These are phyloP conservation scores for Thelonectria discophora DNA, from an alignment of 2,329 filamentous ascomycete species.

Conservation along the genomic window DNA sequence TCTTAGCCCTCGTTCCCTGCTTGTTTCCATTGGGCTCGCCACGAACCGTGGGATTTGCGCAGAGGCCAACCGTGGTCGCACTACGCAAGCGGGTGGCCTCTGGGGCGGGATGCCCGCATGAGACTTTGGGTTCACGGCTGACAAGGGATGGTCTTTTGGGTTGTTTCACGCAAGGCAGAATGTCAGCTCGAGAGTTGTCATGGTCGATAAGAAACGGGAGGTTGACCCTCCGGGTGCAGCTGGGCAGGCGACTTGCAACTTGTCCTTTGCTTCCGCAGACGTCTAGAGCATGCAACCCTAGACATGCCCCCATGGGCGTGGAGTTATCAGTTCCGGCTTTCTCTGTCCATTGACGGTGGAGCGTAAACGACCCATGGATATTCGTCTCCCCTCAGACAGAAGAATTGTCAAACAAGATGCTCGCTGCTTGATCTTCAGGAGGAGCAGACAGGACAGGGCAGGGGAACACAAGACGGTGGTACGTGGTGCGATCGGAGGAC, in stretches of 20 bases:
- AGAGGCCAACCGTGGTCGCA: not conserved
- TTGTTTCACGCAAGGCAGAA: not conserved
- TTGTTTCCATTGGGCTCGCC: slow-evolving; percentile 3
- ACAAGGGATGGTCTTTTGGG: not conserved
- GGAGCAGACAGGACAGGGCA: not conserved
- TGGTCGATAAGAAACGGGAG: not conserved
- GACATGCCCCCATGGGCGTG: not conserved
- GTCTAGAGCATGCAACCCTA: not conserved
- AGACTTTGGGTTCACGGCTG: slow-evolving; percentile 1
- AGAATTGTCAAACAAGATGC: not conserved
- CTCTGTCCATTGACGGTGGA: not conserved
- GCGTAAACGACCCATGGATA: not conserved
- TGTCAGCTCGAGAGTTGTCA: too few relatives aligned
- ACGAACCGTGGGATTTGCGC: not conserved
- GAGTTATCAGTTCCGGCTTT: slow-evolving; percentile 4
- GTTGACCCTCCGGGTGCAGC: not conserved
- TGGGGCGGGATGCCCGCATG: slow-evolving; percentile 12
- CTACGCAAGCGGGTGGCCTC: not conserved
- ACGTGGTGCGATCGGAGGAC: not conserved
- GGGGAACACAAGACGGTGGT: not conserved
- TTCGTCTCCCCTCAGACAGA: not conserved
- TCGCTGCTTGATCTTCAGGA: slow-evolving; percentile 19
- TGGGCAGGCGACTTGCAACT: not conserved
- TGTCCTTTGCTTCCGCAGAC: not conserved
- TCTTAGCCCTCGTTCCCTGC: not conserved